phyloP scores from a whole-genome alignment of 2,329 filamentous ascomycete genomes.

The Cercospora berteroae region DNA sequence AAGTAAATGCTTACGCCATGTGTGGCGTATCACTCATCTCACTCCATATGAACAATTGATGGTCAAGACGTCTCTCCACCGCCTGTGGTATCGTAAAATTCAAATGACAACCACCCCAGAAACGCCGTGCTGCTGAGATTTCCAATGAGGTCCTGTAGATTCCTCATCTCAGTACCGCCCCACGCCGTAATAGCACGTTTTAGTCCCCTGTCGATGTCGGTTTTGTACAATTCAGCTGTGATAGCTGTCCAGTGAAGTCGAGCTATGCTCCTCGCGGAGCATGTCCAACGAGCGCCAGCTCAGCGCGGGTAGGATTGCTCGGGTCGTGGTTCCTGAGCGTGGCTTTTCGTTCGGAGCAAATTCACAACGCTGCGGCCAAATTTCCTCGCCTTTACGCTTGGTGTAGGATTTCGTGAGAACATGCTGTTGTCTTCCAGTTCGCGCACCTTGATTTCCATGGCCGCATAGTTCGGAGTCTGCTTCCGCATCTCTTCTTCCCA shows the following conservation, averaged over 20 bases:
- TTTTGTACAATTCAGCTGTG: not conserved
- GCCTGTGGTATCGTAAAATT: constrained; percentile 6
- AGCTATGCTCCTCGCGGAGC: not conserved
- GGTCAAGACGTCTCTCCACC: not conserved
- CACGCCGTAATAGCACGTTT: not conserved
- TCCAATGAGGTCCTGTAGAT: not conserved
- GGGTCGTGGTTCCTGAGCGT: constrained; percentile 18
- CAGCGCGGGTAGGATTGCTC: constrained; percentile 7
- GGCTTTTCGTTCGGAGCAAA: constrained; percentile 35
- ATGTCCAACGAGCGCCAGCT: not conserved
- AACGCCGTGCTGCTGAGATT: constrained; percentile 3
- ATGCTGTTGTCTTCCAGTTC: constrained; percentile 33
- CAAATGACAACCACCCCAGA: not conserved
- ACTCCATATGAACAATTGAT: not conserved
- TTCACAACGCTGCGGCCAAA: constrained; percentile 38
- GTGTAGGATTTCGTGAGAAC: constrained; percentile 29
- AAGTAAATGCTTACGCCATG: not conserved
- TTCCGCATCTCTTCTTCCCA: constrained; percentile 37
- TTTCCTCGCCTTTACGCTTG: constrained; percentile 36
- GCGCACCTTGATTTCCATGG: constrained; percentile 35
- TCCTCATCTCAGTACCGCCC: not conserved
- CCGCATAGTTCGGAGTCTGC: constrained; percentile 24
- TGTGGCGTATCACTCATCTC: not conserved
- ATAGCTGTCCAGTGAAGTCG: not conserved
- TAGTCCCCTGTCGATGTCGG: not conserved